Base-by-base conservation (phyloP, 139 green algal genomes). In the Chlorella sp. region DNA sequence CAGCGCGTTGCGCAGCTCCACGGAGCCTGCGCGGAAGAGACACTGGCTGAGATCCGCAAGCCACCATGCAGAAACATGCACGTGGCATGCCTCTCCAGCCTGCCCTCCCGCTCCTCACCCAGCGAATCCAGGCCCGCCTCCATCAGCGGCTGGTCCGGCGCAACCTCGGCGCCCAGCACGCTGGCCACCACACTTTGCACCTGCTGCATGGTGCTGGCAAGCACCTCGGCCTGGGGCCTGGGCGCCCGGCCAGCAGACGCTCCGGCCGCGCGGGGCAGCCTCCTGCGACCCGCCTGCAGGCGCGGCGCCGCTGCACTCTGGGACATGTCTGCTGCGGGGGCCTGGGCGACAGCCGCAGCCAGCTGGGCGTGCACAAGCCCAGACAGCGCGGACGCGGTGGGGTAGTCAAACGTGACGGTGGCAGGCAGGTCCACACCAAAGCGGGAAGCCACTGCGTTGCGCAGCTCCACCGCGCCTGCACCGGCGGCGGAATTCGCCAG, bases 91-190 rank as follows among this genome's bases (percentile, higher is more conserved):
- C n/a, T n/a, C n/a, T n/a, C n/a, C n/a, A n/a, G n/a, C n/a, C n/a
- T n/a, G n/a, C n/a, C n/a, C n/a, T n/a, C n/a, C n/a, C n/a, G n/a
- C n/a, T n/a, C n/a, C n/a, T n/a, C 48, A 14, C 74, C 84, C 48
- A 90, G 79, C 2, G 83, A 92, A 83, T 96, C 91, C 55, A 96
- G 75, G 8, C 92, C 92, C 17, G 87, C 66, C 42, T 79, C 83
- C 82, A 94, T 91, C 9, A 94, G 77, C 0, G 91, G 90, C 35
- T 91, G 80, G 21, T 90, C 77, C 29, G 66, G 46, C 5, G 67
- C 38, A 53, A 90, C 79, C 4, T 43, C 36, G 5, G 27, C 4
- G 38, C 68, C 75, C 29, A 81, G 41, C 21, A 81, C 56, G 14
- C 50, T 53, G 9, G 53, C 41, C 5, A 14, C 53, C 5, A 75